Percentiles rank a stretch among this genome's conserved stretches.
phyloP scores from a whole-genome alignment of 176 grass and related monocot genomes.

The Saccharum officinarum region DNA sequence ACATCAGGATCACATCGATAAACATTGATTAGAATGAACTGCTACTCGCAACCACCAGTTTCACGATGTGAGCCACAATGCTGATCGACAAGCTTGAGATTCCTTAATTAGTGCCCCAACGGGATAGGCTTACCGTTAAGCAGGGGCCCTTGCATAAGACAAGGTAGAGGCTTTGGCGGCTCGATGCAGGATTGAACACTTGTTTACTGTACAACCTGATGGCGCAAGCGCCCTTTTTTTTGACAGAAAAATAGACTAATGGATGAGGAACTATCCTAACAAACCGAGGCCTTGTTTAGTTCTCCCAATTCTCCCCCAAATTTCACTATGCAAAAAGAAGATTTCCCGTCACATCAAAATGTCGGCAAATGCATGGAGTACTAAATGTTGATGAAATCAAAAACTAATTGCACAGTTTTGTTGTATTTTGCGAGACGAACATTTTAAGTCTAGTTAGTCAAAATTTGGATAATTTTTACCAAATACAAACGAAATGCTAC shows the following conservation, averaged over 20 bases:
- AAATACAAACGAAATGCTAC: too few species aligned
- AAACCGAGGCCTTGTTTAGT: too few species aligned
- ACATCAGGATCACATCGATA: background rate
- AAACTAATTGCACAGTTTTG: too few species aligned
- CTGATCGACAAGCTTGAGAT: background rate
- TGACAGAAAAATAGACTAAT: background rate
- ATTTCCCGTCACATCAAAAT: too few species aligned
- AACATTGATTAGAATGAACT: too few species aligned
- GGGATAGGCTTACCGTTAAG: background rate
- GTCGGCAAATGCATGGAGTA: too few species aligned
- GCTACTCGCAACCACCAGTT: background rate
- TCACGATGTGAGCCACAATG: background rate
- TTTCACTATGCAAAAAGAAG: too few species aligned
- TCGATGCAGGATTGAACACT: conserved; percentile 34
- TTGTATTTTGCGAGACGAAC: too few species aligned
- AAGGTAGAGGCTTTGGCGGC: conserved; percentile 19
- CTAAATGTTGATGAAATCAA: too few species aligned
- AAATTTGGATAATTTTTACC: too few species aligned
- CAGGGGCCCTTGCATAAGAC: background rate
- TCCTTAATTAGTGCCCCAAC: background rate
- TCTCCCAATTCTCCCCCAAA: too few species aligned
- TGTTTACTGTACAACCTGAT: background rate
- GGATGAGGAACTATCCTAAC: conserved; percentile 8
- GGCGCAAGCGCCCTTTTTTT: conserved; percentile 3
- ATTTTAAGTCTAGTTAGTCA: too few species aligned